Evolutionary conservation across 306 rosid genomes (phyloP).

Genomic region (Prunus mume): DNA sequence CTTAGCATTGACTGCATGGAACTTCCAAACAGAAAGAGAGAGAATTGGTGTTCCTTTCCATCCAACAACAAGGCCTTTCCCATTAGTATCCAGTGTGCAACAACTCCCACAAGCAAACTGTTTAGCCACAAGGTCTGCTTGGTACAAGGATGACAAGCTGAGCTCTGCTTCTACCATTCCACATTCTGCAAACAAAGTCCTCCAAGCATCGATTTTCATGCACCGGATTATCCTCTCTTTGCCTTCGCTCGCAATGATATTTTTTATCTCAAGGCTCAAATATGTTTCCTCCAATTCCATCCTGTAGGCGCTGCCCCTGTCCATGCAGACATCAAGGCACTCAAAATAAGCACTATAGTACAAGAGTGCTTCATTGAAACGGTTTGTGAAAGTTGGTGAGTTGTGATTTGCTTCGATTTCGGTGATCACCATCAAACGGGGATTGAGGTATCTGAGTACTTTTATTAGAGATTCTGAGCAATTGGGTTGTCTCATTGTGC

Average conservation of each 20-base stretch:
- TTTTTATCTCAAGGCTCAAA: conserved; percentile 37
- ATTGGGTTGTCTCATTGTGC: conserved; percentile 27
- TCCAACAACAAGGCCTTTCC: conserved; percentile 37
- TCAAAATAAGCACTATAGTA: conserved; percentile 50
- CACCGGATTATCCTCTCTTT: conserved; percentile 37
- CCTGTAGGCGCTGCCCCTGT: conserved; percentile 31
- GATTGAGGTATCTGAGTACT: conserved; percentile 35
- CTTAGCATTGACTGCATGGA: conserved; percentile 12
- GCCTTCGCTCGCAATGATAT: conserved; percentile 47
- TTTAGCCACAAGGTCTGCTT: conserved; percentile 45
- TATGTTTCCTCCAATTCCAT: conserved; percentile 27
- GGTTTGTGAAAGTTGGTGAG: conserved; percentile 43
- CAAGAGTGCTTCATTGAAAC: conserved; percentile 59
- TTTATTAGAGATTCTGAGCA: conserved; percentile 44
- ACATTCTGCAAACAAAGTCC: conserved; percentile 41
- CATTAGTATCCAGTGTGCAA: conserved; percentile 42
- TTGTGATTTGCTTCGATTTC: conserved; percentile 63
- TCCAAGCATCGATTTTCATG: conserved; percentile 67
- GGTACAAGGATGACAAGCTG: conserved; percentile 47
- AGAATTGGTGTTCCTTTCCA: conserved; percentile 67
- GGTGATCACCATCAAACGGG: conserved; percentile 39
- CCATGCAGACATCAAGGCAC: conserved; percentile 45
- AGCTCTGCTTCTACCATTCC: conserved; percentile 56
- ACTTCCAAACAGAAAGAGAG: conserved; percentile 62
- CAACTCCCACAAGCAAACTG: conserved; percentile 36